Conservation (phyloP, 2,329 filamentous ascomycete species). For the Fusarium sublunatum region DNA sequence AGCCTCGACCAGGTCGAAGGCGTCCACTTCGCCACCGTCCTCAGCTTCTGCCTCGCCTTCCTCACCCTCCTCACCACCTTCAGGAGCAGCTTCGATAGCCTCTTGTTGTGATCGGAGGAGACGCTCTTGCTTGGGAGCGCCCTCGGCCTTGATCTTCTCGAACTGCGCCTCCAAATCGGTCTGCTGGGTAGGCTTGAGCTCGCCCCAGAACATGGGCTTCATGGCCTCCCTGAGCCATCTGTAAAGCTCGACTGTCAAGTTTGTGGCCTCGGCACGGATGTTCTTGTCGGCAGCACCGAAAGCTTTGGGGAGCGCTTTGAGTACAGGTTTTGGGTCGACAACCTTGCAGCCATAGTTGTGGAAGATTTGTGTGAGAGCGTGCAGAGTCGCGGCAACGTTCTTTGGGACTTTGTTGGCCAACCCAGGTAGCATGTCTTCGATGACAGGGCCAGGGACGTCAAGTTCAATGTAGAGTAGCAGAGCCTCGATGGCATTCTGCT, state of each 20-base stretch:
- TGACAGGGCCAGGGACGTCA: constrained; percentile 83
- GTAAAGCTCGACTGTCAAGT: constrained; percentile 92
- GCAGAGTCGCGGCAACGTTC: constrained; percentile 77
- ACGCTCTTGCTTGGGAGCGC: constrained; percentile 88
- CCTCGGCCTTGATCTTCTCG: constrained; percentile 90
- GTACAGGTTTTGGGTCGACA: constrained; percentile 89
- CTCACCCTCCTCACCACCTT: constrained; percentile 68
- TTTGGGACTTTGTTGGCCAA: constrained; percentile 92
- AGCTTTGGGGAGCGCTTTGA: constrained; percentile 88
- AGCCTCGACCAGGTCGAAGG: constrained; percentile 83
- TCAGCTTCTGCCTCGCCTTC: constrained; percentile 64
- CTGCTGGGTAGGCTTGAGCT: constrained; percentile 95
- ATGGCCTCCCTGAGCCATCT: constrained; percentile 97
- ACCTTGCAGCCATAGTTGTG: constrained; percentile 96
- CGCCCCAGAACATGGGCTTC: constrained; percentile 97
- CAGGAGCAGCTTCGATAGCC: constrained; percentile 76
- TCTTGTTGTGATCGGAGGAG: constrained; percentile 90
- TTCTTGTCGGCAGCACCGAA: constrained; percentile 99
- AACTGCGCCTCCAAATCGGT: constrained; percentile 93
- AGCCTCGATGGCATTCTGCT: constrained; percentile 86
- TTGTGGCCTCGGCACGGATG: constrained; percentile 92
- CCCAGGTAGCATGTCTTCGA: constrained; percentile 89
- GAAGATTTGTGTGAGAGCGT: constrained; percentile 83
- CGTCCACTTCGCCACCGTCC: constrained; percentile 75
- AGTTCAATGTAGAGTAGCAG: constrained; percentile 90